Evolutionary conservation across 805 yeast species (phyloP).

Genomic region (Torulaspora microellipsoides): DNA sequence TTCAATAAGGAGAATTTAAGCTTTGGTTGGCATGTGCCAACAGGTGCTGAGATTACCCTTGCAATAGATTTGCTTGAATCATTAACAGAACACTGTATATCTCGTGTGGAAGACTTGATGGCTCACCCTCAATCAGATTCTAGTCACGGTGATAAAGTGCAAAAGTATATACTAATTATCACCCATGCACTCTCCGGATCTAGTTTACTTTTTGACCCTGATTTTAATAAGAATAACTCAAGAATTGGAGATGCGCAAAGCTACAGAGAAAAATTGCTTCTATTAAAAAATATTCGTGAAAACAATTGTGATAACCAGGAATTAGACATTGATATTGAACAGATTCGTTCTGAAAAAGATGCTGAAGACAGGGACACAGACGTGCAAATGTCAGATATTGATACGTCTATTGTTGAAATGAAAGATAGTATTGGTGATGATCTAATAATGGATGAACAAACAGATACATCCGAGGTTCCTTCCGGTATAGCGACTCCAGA

Average conservation of each 20-base stretch:
- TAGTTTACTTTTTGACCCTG: conserved; percentile 69
- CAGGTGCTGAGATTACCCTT: conserved; percentile 47
- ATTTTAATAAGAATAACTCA: conserved; percentile 40
- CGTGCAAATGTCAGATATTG: conserved; percentile 18
- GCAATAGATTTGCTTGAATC: conserved; percentile 56
- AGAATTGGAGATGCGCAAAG: conserved; percentile 14
- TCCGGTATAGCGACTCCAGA: conserved; percentile 37
- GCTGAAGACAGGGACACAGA: conserved; percentile 30
- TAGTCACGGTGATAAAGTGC: conserved; percentile 45
- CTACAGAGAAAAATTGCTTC: conserved; percentile 26
- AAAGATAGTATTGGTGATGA: conserved; percentile 18
- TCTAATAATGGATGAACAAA: conserved; percentile 38
- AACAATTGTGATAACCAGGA: conserved; percentile 35
- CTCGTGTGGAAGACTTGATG: conserved; percentile 38
- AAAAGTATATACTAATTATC: conserved; percentile 51
- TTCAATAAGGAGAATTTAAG: conserved; percentile 45
- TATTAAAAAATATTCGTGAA: conserved; percentile 37
- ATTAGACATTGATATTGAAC: conserved; percentile 38
- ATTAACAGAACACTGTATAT: conserved; percentile 43
- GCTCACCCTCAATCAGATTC: conserved; percentile 14
- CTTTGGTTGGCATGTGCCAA: conserved; percentile 76
- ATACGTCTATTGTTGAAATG: conserved; percentile 25
- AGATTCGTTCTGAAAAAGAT: conserved; percentile 25
- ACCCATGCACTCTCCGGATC: conserved; percentile 64
- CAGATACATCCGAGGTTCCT: conserved; percentile 42